Evolutionary conservation across 495 filamentous ascomycete genomes (phyloP).

Genomic region (Tuber brumale): DNA sequence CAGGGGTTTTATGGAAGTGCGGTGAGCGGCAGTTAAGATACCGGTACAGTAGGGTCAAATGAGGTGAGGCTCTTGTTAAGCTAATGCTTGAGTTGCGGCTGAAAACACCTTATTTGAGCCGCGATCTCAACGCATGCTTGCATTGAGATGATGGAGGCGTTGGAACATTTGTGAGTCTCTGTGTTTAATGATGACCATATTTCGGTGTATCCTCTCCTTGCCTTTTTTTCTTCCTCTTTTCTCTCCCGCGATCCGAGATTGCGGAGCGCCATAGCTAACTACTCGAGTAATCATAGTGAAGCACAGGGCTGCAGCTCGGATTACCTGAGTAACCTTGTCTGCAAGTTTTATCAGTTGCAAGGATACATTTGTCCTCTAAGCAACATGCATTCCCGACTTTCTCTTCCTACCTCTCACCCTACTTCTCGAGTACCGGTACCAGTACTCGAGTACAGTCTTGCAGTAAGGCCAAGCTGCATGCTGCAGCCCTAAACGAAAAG

Average conservation of each 20-base stretch:
- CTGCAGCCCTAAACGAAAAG: not conserved
- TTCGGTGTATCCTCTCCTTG: not conserved
- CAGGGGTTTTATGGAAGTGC: not conserved
- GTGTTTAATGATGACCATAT: not conserved
- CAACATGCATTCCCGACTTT: not conserved
- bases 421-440: too few species aligned
- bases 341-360: not conserved
- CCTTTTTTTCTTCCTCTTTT: not conserved
- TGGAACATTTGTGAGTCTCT: not conserved
- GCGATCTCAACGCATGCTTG: not conserved
- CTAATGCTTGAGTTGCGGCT: not conserved
- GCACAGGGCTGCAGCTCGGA: not conserved
- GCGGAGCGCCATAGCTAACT: not conserved
- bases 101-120: constrained; percentile 2
- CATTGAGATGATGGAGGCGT: not conserved
- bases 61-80: not conserved
- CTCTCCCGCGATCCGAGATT: not conserved
- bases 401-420: not conserved
- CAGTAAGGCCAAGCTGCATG: not conserved
- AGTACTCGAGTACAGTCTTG: not conserved
- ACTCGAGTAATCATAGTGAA: not conserved
- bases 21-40: not conserved
- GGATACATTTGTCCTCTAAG: constrained; percentile 1
- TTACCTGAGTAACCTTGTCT: not conserved
- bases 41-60: not conserved